Conservation (phyloP, 2,329 filamentous ascomycete genomes). For the Penicillium olsonii region DNA sequence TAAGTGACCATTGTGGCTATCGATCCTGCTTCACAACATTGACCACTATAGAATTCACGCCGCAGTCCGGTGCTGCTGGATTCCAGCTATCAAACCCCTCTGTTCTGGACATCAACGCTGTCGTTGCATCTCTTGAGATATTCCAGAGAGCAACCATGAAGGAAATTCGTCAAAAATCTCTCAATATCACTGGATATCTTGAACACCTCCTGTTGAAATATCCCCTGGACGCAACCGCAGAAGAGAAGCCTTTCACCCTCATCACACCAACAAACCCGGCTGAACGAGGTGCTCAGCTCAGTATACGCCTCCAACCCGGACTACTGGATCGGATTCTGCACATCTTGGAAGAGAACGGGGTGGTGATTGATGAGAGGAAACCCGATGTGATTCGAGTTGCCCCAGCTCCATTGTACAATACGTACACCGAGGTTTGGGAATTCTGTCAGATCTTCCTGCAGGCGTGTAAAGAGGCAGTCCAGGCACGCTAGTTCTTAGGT, state of each 20-base stretch:
- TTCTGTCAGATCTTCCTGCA: slow-evolving; percentile 59
- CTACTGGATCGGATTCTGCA: slow-evolving; percentile 69
- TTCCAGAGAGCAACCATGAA: slow-evolving; percentile 72
- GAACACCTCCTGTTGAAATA: slow-evolving; percentile 62
- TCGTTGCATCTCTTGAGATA: slow-evolving; percentile 71
- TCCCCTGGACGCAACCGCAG: slow-evolving; percentile 28
- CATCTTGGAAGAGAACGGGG: slow-evolving; percentile 65
- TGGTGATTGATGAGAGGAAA: slow-evolving; percentile 80
- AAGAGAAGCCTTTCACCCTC: slow-evolving; percentile 55
- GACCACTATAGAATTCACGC: slow-evolving; percentile 60
- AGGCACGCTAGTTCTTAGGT: slow-evolving; percentile 9
- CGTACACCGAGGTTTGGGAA: slow-evolving; percentile 69
- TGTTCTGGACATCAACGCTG: slow-evolving; percentile 73
- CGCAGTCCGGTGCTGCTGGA: slow-evolving; percentile 74
- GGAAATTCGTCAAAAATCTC: slow-evolving; percentile 68
- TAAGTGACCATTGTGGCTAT: too few relatives aligned
- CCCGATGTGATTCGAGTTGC: slow-evolving; percentile 84
- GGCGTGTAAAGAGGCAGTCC: slow-evolving; percentile 47
- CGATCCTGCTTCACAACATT: slow-evolving; percentile 4
- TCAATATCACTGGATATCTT: slow-evolving; percentile 74
- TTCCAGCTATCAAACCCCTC: slow-evolving; percentile 86
- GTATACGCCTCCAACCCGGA: slow-evolving; percentile 67
- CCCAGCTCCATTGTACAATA: slow-evolving; percentile 81
- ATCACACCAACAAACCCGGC: slow-evolving; percentile 70
- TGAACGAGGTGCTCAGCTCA: slow-evolving; percentile 77